Evolutionary conservation across 2,329 filamentous ascomycete species (phyloP), one percentile per base, ranked within the genome.

Genomic region (Zymoseptoria tritici): DNA sequence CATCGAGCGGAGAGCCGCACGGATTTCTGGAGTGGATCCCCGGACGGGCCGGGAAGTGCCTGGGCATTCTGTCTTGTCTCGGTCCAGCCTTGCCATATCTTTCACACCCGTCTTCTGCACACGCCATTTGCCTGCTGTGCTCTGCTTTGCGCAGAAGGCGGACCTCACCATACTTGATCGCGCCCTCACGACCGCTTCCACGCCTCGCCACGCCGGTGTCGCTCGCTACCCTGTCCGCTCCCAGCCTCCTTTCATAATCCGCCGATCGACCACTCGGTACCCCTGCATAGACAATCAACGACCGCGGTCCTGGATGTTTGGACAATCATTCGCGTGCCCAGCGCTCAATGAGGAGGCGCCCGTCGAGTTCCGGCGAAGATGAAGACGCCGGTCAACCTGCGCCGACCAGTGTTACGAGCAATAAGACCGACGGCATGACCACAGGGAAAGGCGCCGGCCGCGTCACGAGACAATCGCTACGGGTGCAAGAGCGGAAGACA

Each of bases 301-400:
- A 21, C 56, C 54, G 52, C 58, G 50, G 59, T 57, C 46, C 60
- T 63, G 60, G 60, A 66, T 62, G 62, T 51, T 54, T 54, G 60
- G 60, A 57, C 55, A 49, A 36, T 49, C 53, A 24, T 42, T 21
- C 52, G 59, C 60, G 31, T 56, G 55, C 29, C 26, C n/a, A 60
- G 60, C 58, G 58, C 57, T 69, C 73, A 69, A 77, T 77, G 75
- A 70, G 73, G 70, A 74, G 72, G 73, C 73, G 73, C 56, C 70
- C 73, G 52, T 76, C 74, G 49, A 70, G 69, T 57, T 74, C 73
- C 57, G 70, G 68, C 68, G 73, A 74, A 68, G 72, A 76, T 67
- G 75, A 76, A 65, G 70, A 53, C 52, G 68, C 69, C 61, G 63
- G 64, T 55, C 58, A 56, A 55, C 61, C 63, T 56, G 62, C 64